phyloP scores from a whole-genome alignment of 768 basidiomycete genomes.

The Suillus hirtellus region DNA sequence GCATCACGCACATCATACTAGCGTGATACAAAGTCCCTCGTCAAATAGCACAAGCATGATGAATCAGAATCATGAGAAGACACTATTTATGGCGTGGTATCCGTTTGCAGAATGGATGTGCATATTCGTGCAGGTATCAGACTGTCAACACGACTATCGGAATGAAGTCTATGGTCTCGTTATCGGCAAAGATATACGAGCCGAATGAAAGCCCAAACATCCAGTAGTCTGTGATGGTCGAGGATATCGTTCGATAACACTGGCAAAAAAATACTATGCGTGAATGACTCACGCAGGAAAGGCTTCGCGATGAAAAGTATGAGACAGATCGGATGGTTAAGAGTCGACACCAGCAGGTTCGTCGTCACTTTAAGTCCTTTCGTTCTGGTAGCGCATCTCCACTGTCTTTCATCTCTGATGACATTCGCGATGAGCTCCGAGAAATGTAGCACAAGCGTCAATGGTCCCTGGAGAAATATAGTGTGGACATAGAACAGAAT shows the following conservation, averaged over 20 bases:
- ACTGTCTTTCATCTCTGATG: slow-evolving; percentile 27
- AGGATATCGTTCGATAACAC: background rate
- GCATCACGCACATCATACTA: no score
- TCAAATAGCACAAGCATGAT: no score
- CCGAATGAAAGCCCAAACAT: slow-evolving; percentile 32
- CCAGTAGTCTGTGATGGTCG: slow-evolving; percentile 27
- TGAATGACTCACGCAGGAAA: slow-evolving; percentile 25
- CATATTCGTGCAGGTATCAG: no score
- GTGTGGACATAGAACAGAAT: slow-evolving; percentile 24
- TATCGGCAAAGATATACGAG: background rate
- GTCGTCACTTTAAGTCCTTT: slow-evolving; percentile 18
- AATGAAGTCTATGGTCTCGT: background rate
- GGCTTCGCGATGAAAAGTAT: slow-evolving; percentile 24
- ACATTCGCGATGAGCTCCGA: slow-evolving; percentile 31
- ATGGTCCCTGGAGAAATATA: slow-evolving; percentile 27
- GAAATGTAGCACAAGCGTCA: slow-evolving; percentile 30
- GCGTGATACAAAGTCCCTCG: no score
- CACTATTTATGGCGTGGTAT: no score
- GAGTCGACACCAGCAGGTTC: slow-evolving; percentile 23
- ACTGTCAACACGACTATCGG: no score
- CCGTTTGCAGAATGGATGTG: no score
- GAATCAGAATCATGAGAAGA: no score
- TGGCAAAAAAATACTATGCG: background rate
- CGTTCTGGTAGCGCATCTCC: slow-evolving; percentile 24
- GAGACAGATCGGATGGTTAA: slow-evolving; percentile 20